phyloP scores from a whole-genome alignment of 352 stramenopile species.

The Stephanocyclus meneghinianus region DNA sequence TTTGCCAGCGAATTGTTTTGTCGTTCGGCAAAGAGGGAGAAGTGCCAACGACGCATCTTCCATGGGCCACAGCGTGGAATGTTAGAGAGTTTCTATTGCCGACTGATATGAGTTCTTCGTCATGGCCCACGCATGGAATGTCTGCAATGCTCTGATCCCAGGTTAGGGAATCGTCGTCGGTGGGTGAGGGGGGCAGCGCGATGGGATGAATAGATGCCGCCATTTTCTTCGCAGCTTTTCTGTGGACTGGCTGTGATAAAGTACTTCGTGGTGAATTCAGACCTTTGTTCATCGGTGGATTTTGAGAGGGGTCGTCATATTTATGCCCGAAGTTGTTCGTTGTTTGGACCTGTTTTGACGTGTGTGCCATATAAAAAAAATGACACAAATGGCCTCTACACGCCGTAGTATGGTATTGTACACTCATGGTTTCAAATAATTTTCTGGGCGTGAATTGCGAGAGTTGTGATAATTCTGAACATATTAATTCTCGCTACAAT shows the following conservation, averaged over 20 bases:
- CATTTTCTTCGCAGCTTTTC: conserved; percentile 15
- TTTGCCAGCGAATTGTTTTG: conserved; percentile 39
- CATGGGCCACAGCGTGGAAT: conserved; percentile 36
- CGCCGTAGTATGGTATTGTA: no score
- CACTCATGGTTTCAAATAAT: not conserved
- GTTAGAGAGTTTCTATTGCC: conserved; percentile 12
- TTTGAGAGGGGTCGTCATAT: no score
- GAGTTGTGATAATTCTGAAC: no score
- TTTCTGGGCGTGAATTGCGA: not conserved
- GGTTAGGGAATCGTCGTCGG: conserved; percentile 5
- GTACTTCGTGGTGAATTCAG: not conserved
- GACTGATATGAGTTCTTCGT: conserved; percentile 3
- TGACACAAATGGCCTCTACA: no score
- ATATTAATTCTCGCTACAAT: no score
- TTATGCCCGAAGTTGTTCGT: no score
- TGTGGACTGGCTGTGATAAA: not conserved
- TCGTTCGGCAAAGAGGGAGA: not conserved
- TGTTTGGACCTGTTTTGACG: no score
- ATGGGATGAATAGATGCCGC: conserved; percentile 30
- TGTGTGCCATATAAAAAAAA: no score
- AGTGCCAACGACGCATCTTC: conserved; percentile 29
- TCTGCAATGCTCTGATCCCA: conserved; percentile 23
- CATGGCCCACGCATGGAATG: conserved; percentile 7
- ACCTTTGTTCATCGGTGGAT: not conserved
- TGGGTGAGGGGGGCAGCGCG: conserved; percentile 10